Evolutionary conservation across 805 yeast genomes (phyloP).

Genomic region (Kazachstania psychrophila): DNA sequence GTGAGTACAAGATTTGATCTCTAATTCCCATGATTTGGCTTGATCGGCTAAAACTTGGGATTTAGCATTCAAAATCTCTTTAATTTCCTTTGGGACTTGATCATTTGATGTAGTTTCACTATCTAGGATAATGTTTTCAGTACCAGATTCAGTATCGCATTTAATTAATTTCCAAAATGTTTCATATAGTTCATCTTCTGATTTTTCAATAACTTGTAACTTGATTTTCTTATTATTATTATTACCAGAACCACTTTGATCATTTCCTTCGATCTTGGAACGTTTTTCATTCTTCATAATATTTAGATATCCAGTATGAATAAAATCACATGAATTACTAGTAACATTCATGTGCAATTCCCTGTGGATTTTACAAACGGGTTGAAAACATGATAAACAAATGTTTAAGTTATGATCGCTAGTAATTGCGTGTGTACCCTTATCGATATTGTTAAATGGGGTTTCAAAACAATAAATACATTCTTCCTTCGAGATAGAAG

Average conservation of each 20-base stretch:
- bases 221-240: constrained; percentile 25
- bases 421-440: constrained; percentile 18
- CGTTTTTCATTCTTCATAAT: constrained; percentile 44
- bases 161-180: constrained; percentile 20
- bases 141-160: constrained; percentile 3
- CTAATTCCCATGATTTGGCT: constrained; percentile 86
- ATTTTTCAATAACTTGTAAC: constrained; percentile 24
- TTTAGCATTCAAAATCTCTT: constrained; percentile 21
- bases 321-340: constrained; percentile 26
- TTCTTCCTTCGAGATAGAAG: constrained; percentile 70
- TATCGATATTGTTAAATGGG: constrained; percentile 33
- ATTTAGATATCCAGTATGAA: constrained; percentile 53
- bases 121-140: not conserved
- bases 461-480: constrained; percentile 81
- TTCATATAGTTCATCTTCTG: constrained; percentile 26
- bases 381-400: constrained; percentile 64
- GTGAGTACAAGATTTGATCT: constrained; percentile 72
- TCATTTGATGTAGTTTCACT: not conserved
- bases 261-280: constrained; percentile 27
- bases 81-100: constrained; percentile 8
- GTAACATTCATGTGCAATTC: constrained; percentile 40
- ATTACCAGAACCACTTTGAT: constrained; percentile 17
- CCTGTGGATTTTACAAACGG: constrained; percentile 59
- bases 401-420: constrained; percentile 43
- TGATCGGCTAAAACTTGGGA: constrained; percentile 38